Percentiles rank a stretch among this genome's conserved stretches.
These are phyloP conservation scores for Xanthoconium separans DNA, from an alignment of 1,284 basidiomycete species.

Conservation along the genomic window DNA sequence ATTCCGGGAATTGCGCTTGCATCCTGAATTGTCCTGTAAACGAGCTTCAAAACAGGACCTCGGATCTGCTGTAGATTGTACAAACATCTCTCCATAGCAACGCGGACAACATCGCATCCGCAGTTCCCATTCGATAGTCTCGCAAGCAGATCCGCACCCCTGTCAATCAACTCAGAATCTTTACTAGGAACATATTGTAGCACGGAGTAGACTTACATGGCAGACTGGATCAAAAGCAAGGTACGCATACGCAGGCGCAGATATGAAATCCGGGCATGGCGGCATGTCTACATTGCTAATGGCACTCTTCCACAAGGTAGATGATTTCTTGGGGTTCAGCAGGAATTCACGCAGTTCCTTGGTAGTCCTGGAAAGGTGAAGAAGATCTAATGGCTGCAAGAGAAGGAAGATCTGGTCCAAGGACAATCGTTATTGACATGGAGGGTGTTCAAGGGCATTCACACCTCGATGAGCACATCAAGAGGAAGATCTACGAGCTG, in stretches of 20 bases:
- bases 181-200: too few species aligned
- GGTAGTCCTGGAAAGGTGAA: constrained; percentile 38
- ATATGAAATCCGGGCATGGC: constrained; percentile 38
- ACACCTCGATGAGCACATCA: constrained; percentile 19
- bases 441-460: not conserved
- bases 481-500: constrained; percentile 12
- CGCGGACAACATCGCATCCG: constrained; percentile 37
- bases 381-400: constrained; percentile 37
- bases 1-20: too few species aligned
- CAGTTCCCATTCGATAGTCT: constrained; percentile 37
- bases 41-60: not conserved
- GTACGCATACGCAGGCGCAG: constrained; percentile 36
- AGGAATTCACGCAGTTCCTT: not conserved
- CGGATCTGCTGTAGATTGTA: not conserved
- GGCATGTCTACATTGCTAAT: constrained; percentile 35
- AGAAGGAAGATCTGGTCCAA: constrained; percentile 34
- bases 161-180: constrained; percentile 8
- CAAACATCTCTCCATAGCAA: constrained; percentile 28
- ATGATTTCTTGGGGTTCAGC: constrained; percentile 15
- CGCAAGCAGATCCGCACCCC: constrained; percentile 33
- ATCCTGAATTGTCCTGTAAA: too few species aligned
- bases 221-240: constrained; percentile 40
- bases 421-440: not conserved
- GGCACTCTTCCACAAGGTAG: constrained; percentile 36
- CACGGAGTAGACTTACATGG: constrained; percentile 30